phyloP scores from a whole-genome alignment of 805 yeast species.

The Yarrowia keelungensis region DNA sequence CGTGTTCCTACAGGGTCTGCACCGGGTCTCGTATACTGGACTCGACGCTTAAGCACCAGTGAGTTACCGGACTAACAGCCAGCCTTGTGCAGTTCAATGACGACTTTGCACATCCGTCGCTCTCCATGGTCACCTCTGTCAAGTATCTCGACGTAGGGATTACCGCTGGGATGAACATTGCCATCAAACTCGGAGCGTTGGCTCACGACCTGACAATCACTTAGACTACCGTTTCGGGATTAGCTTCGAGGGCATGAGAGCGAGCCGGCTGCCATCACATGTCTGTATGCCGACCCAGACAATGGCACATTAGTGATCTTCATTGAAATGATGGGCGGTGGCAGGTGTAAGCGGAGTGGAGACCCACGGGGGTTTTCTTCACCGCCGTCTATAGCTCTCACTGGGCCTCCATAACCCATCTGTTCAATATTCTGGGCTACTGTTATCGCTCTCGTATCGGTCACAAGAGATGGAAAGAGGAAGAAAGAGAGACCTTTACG shows the following conservation, averaged over 20 bases:
- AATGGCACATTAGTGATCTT: background rate
- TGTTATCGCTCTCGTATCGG: background rate
- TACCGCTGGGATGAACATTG: background rate
- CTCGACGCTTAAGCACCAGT: too few relatives aligned
- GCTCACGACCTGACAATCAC: background rate
- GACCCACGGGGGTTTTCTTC: background rate
- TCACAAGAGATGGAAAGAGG: background rate
- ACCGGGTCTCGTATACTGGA: background rate
- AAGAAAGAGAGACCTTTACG: background rate
- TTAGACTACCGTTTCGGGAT: constrained; percentile 13
- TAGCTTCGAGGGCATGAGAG: background rate
- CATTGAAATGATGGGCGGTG: background rate
- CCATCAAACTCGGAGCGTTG: constrained; percentile 8
- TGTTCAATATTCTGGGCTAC: background rate
- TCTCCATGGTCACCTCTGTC: background rate
- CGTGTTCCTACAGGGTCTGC: background rate
- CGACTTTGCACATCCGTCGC: too few relatives aligned
- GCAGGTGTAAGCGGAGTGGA: background rate
- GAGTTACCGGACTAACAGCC: too few relatives aligned
- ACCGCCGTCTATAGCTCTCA: background rate
- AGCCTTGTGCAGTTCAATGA: too few relatives aligned
- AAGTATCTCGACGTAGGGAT: background rate
- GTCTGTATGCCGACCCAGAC: constrained; percentile 6
- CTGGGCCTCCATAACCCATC: too few relatives aligned
- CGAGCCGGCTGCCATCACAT: constrained; percentile 33